A percentile compares a stretch with the other conserved stretches of the same genome.
Conservation (phyloP, 805 yeast species). For the Torulaspora microellipsoides region DNA sequence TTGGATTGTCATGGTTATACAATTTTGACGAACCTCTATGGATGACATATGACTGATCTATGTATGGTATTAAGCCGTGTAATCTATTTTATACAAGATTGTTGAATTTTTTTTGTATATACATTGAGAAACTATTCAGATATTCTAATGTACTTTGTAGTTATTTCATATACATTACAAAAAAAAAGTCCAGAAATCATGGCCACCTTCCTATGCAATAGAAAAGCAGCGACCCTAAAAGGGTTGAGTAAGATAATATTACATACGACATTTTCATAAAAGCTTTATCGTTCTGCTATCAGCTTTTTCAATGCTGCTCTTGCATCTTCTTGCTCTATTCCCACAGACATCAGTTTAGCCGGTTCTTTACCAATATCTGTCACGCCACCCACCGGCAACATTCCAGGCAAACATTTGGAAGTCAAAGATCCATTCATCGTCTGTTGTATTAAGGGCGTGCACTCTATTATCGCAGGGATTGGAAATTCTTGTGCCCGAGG, state of each 20-base stretch:
- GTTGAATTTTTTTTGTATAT: too few relatives aligned
- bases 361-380: slow-evolving; percentile 3
- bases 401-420: slow-evolving; percentile 15
- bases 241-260: too few relatives aligned
- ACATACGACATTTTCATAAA: too few relatives aligned
- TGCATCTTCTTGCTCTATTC: slow-evolving; percentile 29
- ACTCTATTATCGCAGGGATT: slow-evolving; percentile 21
- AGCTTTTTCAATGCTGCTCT: slow-evolving; percentile 29
- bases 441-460: slow-evolving; percentile 33
- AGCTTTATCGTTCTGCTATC: slow-evolving; percentile 19
- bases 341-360: slow-evolving; percentile 5
- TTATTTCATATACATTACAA: too few relatives aligned
- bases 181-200: too few relatives aligned
- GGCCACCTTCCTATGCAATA: too few relatives aligned
- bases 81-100: too few relatives aligned
- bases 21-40: slow-evolving; percentile 76
- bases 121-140: too few relatives aligned
- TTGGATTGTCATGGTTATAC: slow-evolving; percentile 83
- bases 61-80: neutral
- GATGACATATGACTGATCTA: slow-evolving; percentile 29
- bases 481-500: slow-evolving; percentile 16
- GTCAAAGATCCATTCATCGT: slow-evolving; percentile 32
- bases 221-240: too few relatives aligned
- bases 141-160: too few relatives aligned
- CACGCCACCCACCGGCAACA: slow-evolving; percentile 9